Percentiles rank a stretch among this genome's conserved stretches.
These are phyloP conservation scores for Suhomyces atakaporum DNA, from an alignment of 1,139 yeast genomes.

Conservation along the genomic window DNA sequence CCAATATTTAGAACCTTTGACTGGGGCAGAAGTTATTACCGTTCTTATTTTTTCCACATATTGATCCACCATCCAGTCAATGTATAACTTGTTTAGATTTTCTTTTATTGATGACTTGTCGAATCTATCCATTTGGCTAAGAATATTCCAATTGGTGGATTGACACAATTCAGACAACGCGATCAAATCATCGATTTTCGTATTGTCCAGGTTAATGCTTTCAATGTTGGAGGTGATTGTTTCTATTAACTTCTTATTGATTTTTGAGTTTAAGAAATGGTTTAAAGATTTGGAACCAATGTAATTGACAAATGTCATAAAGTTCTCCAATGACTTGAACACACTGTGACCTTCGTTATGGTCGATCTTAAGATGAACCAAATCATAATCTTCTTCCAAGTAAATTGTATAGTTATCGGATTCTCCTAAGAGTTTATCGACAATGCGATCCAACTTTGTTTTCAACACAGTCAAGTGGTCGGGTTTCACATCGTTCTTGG, in stretches of 20 bases:
- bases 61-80: constrained; percentile 32
- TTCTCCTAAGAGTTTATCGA: constrained; percentile 12
- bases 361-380: constrained; percentile 6
- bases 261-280: constrained; percentile 30
- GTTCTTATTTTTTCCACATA: constrained; percentile 18
- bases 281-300: constrained; percentile 27
- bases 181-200: constrained; percentile 22
- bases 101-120: constrained; percentile 19
- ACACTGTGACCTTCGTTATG: constrained; percentile 10
- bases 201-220: constrained; percentile 23
- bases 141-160: constrained; percentile 33
- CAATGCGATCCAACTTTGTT: constrained; percentile 14
- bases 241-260: constrained; percentile 33
- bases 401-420: constrained; percentile 1
- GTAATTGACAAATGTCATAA: constrained; percentile 34
- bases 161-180: constrained; percentile 26
- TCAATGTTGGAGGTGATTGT: constrained; percentile 34
- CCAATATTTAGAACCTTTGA: constrained; percentile 3
- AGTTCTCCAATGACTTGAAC: constrained; percentile 27
- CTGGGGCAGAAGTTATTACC: constrained; percentile 13
- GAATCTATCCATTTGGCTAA: constrained; percentile 22
- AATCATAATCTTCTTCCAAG: constrained; percentile 12
- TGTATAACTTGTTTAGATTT: constrained; percentile 29
- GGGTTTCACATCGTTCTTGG: constrained; percentile 18
- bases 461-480: constrained; percentile 12